A percentile compares a stretch with the other conserved stretches of the same genome.
Conservation (phyloP, 2,329 filamentous ascomycete species). For the Monosporascus sp. region DNA sequence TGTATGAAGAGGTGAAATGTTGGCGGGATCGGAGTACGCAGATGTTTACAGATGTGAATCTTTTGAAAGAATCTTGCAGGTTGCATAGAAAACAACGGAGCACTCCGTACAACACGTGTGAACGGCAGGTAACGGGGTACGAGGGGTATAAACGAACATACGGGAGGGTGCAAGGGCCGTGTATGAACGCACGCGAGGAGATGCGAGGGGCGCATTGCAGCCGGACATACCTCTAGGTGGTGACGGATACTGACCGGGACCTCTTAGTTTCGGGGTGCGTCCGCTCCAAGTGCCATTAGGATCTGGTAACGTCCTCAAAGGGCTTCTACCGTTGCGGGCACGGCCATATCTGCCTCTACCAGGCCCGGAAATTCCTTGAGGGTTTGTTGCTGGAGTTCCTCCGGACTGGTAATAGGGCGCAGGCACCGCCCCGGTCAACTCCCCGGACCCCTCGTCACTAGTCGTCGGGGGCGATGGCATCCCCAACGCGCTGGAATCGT, state of each 20-base stretch:
- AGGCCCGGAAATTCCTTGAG: slow-evolving; percentile 73
- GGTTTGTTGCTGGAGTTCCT: slow-evolving; percentile 46
- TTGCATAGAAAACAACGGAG: background rate
- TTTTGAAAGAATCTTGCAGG: background rate
- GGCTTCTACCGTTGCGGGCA: slow-evolving; percentile 53
- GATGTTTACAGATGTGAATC: background rate
- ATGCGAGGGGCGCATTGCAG: background rate
- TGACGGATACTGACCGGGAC: slow-evolving; percentile 33
- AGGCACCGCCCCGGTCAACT: slow-evolving; percentile 23
- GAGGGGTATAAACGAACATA: too few species aligned
- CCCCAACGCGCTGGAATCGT: slow-evolving; percentile 28
- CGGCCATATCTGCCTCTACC: slow-evolving; percentile 81
- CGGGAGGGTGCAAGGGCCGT: background rate
- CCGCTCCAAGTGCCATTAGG: slow-evolving; percentile 50
- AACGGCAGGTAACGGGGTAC: too few species aligned
- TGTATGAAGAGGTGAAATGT: background rate
- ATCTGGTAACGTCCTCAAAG: slow-evolving; percentile 55
- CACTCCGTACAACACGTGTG: background rate
- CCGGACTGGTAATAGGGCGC: slow-evolving; percentile 37
- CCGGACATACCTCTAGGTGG: slow-evolving; percentile 39
- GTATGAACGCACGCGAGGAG: background rate
- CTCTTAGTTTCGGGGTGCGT: slow-evolving; percentile 40
- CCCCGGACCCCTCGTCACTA: slow-evolving; percentile 27
- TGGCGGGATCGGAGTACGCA: background rate
- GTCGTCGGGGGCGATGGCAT: slow-evolving; percentile 28